Conservation (phyloP, 2,329 filamentous ascomycete genomes). For the Penicillium olsonii region DNA sequence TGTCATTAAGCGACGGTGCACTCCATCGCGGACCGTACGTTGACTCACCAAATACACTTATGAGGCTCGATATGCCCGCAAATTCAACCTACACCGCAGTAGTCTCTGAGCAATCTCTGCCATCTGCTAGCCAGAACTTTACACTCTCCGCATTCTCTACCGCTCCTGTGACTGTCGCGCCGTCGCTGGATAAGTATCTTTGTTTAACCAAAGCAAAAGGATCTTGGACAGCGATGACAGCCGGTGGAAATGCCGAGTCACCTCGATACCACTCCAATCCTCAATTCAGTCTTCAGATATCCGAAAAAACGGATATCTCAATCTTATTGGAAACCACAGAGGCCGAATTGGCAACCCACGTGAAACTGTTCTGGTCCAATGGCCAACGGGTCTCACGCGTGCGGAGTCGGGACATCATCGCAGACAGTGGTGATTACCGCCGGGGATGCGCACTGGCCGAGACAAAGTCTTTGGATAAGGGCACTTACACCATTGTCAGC, state of each 20-base stretch:
- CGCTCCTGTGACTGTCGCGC: conserved; percentile 59
- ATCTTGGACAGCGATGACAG: conserved; percentile 75
- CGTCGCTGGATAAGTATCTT: conserved; percentile 63
- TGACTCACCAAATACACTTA: conserved; percentile 87
- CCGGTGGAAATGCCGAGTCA: conserved; percentile 80
- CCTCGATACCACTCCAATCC: conserved; percentile 81
- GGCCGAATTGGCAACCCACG: conserved; percentile 73
- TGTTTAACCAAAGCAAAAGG: conserved; percentile 62
- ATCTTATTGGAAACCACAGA: conserved; percentile 71
- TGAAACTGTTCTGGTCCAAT: conserved; percentile 78
- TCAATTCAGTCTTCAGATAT: conserved; percentile 69
- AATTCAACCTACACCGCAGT: conserved; percentile 63
- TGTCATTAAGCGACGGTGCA: conserved; percentile 72
- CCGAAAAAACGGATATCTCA: conserved; percentile 63
- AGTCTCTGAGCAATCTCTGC: conserved; percentile 76
- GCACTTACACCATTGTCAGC: conserved; percentile 83
- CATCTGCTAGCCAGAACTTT: conserved; percentile 74
- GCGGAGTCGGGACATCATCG: conserved; percentile 72
- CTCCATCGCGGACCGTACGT: conserved; percentile 81
- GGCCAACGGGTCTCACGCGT: conserved; percentile 72
- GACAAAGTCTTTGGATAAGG: conserved; percentile 61
- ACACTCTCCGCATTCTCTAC: conserved; percentile 81
- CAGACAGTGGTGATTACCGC: conserved; percentile 85
- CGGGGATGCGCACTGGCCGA: conserved; percentile 74
- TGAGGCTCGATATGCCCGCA: conserved; percentile 66